Base-by-base conservation (phyloP, 495 filamentous ascomycete species). In the Patellaria atrata region DNA sequence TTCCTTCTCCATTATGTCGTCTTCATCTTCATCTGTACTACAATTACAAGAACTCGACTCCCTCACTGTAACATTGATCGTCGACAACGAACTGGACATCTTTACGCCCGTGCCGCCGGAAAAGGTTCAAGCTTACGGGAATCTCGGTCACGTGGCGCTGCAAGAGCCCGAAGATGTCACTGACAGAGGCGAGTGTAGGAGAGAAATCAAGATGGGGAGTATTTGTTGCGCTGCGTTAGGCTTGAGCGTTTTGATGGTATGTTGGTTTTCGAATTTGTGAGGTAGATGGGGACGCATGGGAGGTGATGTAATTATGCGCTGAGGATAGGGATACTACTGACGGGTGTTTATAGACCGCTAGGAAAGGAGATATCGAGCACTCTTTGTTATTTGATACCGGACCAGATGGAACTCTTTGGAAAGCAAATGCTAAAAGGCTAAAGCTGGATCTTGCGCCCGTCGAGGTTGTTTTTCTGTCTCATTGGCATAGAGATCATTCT, bases 401-500 rank as follows among this genome's bases (percentile, higher is more conserved):
- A 0, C 71, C 71, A 1, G 68, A 73, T 48, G 69, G 64, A 14
- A 55, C 60, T n/a, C 54, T 55, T 3, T 76, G 68, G 64, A 61
- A 70, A 37, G 49, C 59, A 11, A 76, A 76, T 43, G 64, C 59
- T 5, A 61, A 53, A 4, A 53, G 71, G 1, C 48, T 76, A 8
- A 52, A 57, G 17, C 50, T 64, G 2, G 57, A 69, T 51, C 48
- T 71, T 1, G 52, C 41, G 4, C 26, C 12, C 3, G 49, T 64
- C 23, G 57, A 58, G 28, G 40, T 41, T 1, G 50, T 64, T 14
- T 53, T 58, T 19, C 50, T 64, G 12, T 55, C 64, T 4, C 72
- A 76, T 40, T 76, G 70, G 71, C 72, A 76, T 56, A 65, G 71
- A 17, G 72, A 76, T 39, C 72, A 76, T 47, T 68, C 62, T 26